Evolutionary conservation across 176 grass and related monocot species (phyloP).

Genomic region (Luzula sylvatica): DNA sequence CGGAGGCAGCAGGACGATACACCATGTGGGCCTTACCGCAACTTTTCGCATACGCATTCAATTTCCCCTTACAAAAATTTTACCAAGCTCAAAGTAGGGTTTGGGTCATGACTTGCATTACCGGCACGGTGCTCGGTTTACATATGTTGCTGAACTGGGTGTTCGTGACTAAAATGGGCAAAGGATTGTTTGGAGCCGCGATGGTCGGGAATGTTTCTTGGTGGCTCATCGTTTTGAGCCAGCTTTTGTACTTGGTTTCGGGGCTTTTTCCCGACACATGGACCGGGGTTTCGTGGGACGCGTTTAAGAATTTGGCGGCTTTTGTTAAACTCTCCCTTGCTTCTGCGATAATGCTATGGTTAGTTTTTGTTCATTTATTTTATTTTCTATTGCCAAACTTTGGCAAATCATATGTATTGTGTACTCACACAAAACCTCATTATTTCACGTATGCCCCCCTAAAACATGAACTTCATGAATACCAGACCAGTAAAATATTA

Average conservation of each 20-base stretch:
- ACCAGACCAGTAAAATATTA: too few relatives aligned
- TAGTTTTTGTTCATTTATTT: conserved; percentile 2
- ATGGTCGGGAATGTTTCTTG: conserved; percentile 35
- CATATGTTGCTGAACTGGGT: conserved; percentile 46
- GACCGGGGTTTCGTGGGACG: conserved; percentile 41
- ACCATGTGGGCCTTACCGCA: conserved; percentile 34
- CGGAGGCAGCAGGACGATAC: conserved; percentile 29
- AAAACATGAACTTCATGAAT: too few relatives aligned
- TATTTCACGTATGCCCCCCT: too few relatives aligned
- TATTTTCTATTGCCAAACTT: neutral
- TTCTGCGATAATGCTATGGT: conserved; percentile 77
- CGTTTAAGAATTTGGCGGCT: conserved; percentile 35
- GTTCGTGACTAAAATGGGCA: conserved; percentile 28
- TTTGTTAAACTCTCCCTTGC: conserved; percentile 61
- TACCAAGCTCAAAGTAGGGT: conserved; percentile 62
- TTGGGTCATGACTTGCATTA: conserved; percentile 38
- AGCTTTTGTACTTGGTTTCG: conserved; percentile 34
- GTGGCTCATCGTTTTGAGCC: conserved; percentile 44
- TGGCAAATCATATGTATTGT: too few relatives aligned
- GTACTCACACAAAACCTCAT: too few relatives aligned
- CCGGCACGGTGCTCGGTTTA: conserved; percentile 16
- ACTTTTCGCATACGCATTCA: conserved; percentile 46
- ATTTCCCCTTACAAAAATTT: conserved; percentile 75
- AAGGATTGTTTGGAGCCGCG: conserved; percentile 39
- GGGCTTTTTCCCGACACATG: conserved; percentile 45